Evolutionary conservation across 208 protist species (phyloP).

Genomic region (Crithidia thermophila): DNA sequence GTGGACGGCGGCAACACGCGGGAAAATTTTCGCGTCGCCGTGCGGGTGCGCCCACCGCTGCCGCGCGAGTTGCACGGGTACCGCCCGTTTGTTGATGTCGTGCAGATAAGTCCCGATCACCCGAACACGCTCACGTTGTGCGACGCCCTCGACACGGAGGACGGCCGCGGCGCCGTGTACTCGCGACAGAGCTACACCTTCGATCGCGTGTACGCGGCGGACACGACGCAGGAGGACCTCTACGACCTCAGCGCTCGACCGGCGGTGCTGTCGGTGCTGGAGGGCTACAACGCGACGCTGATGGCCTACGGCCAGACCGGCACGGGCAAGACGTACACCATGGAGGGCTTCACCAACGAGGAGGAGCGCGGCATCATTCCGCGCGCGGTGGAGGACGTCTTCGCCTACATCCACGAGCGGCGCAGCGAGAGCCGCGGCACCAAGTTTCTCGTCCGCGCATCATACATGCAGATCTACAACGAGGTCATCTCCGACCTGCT

Average conservation of each 20-base stretch:
- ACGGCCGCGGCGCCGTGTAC: constrained; percentile 59
- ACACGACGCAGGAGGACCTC: constrained; percentile 63
- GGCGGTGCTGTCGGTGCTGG: constrained; percentile 72
- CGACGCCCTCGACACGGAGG: constrained; percentile 73
- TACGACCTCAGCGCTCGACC: constrained; percentile 76
- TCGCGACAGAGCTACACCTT: constrained; percentile 80
- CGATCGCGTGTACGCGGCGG: constrained; percentile 57
- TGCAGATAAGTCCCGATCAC: constrained; percentile 52
- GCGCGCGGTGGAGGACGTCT: constrained; percentile 64
- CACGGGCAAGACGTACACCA: constrained; percentile 89
- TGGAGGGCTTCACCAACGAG: constrained; percentile 86
- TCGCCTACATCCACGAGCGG: constrained; percentile 42
- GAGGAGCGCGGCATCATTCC: constrained; percentile 86
- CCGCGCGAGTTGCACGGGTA: constrained; percentile 77
- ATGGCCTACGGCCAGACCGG: constrained; percentile 93
- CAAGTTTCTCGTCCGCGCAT: constrained; percentile 63
- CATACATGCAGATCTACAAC: constrained; percentile 93
- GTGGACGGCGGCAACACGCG: constrained; percentile 12
- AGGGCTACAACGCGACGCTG: constrained; percentile 86
- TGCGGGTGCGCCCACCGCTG: constrained; percentile 88
- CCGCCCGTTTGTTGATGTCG: constrained; percentile 64
- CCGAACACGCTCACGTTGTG: constrained; percentile 64
- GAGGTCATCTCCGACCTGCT: constrained; percentile 88
- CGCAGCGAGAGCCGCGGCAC: constrained; percentile 20
- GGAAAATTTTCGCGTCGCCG: constrained; percentile 84